Conservation (phyloP, 768 basidiomycete genomes). For the Kwoniella dejecticola region DNA sequence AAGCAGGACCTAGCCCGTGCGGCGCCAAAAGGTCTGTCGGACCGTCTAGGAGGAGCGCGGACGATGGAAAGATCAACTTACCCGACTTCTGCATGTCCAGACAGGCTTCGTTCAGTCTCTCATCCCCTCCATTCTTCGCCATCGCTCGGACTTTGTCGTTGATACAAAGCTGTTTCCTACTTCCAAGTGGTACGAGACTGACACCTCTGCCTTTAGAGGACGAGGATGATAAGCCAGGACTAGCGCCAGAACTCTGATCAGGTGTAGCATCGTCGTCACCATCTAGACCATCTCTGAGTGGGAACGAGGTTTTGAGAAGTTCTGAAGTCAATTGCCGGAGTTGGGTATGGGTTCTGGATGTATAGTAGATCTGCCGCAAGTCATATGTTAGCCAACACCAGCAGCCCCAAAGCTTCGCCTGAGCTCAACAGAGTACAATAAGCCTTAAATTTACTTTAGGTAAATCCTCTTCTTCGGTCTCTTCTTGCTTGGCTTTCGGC, state of each 20-base stretch:
- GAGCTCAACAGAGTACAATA: too few species aligned
- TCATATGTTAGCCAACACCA: neutral
- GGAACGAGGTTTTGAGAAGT: slow-evolving; percentile 69
- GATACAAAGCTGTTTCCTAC: slow-evolving; percentile 88
- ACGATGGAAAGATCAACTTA: slow-evolving; percentile 48
- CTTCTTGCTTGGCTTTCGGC: slow-evolving; percentile 30
- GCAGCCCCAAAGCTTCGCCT: too few species aligned
- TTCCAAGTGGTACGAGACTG: slow-evolving; percentile 81
- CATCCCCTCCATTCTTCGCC: slow-evolving; percentile 64
- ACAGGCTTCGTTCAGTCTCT: slow-evolving; percentile 76
- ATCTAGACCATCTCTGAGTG: neutral
- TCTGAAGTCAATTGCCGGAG: slow-evolving; percentile 88
- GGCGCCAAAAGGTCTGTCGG: too few species aligned
- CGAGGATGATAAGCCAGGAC: too few species aligned
- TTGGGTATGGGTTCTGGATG: slow-evolving; percentile 95
- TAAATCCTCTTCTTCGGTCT: slow-evolving; percentile 49
- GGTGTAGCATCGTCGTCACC: neutral
- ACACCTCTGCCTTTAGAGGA: too few species aligned
- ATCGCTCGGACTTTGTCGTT: slow-evolving; percentile 72
- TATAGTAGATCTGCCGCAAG: slow-evolving; percentile 70
- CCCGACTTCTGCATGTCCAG: slow-evolving; percentile 72
- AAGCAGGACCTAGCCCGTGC: too few species aligned
- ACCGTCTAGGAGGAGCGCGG: too few species aligned
- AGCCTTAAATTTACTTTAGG: slow-evolving; percentile 40
- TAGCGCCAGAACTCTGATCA: too few species aligned